Evolutionary conservation across 2,329 filamentous ascomycete genomes (phyloP), one percentile per base, ranked within the genome.

Genomic region (Exserohilum turcica): DNA sequence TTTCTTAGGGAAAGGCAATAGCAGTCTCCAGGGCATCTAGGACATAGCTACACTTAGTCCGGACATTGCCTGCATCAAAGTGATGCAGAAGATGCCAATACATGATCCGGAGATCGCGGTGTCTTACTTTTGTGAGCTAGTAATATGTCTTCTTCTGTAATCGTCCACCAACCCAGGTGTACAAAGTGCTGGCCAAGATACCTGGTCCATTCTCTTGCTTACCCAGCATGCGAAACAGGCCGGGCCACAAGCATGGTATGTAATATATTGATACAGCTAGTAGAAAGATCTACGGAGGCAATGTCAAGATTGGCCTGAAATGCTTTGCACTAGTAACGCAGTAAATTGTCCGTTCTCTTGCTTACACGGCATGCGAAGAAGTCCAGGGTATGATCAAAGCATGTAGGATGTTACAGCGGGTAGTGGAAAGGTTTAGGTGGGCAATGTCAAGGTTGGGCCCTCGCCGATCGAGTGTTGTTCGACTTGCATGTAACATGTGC

Each of bases 61-160:
- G n/a, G 39, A 43, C 39, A 43, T 31, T 43, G 39, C 27, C 24
- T 24, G 27, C 16, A 31, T 13, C 39, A 10, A 43, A 43, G 31
- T 31, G 24, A 43, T 43, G 39, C 39, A 43, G 27, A 43, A 31
- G 39, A 31, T 43, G 13, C 27, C 24, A 43, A 43, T 27, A 43
- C 39, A 43, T 43, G 27, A 18, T 43, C 24, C 27, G 28, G 27
- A 31, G 27, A 43, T 43, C 27, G 24, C 27, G 39, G n/a, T 32
- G n/a, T 31, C 27, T 18, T 43, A 31, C 39, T 43, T 31, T 43
- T 43, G 27, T 31, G 27, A 43, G 24, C 39, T 43, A 43, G 39
- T 16, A 31, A 43, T n/a, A 27, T 43, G 27, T 43, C 13, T 43
- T 43, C 39, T 43, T 43, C 39, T 6, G 39, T 31, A 43, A 43